phyloP scores from a whole-genome alignment of 2,329 filamentous ascomycete genomes.

The Lojkania enalia region DNA sequence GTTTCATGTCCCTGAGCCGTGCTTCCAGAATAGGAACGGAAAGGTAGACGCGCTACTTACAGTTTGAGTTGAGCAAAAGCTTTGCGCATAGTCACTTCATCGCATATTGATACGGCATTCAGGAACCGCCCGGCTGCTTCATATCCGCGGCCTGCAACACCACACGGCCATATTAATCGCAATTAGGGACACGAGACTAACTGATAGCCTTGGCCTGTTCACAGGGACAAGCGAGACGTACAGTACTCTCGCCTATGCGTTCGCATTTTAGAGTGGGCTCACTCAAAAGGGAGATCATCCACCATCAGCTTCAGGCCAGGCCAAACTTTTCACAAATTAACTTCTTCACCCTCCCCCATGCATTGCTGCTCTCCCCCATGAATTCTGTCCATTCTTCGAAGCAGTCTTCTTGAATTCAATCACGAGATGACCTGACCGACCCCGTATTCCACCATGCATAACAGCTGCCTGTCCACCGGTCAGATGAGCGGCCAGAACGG shows the following conservation, averaged over 20 bases:
- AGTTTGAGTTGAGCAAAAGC: not conserved
- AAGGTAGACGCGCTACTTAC: not conserved
- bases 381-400: too few relatives aligned
- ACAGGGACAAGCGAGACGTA: not conserved
- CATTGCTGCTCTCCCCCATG: too few relatives aligned
- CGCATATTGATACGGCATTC: constrained; percentile 6
- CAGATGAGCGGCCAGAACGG: too few relatives aligned
- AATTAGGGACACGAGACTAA: constrained; percentile 25
- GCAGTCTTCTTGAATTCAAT: too few relatives aligned
- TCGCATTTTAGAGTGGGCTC: not conserved
- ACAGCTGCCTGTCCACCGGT: too few relatives aligned
- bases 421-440: too few relatives aligned
- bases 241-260: not conserved
- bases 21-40: not conserved
- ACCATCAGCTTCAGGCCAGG: too few relatives aligned
- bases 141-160: constrained; percentile 20
- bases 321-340: too few relatives aligned
- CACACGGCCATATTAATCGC: constrained; percentile 20
- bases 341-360: too few relatives aligned
- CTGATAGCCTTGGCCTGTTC: constrained; percentile 12
- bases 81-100: constrained; percentile 13
- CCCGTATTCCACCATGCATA: too few relatives aligned
- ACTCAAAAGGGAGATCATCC: not conserved
- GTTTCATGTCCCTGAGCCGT: constrained; percentile 29
- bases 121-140: constrained; percentile 13